These are phyloP conservation scores for Populus alba DNA, from an alignment of 345 rosid genomes.

Conservation along the genomic window DNA sequence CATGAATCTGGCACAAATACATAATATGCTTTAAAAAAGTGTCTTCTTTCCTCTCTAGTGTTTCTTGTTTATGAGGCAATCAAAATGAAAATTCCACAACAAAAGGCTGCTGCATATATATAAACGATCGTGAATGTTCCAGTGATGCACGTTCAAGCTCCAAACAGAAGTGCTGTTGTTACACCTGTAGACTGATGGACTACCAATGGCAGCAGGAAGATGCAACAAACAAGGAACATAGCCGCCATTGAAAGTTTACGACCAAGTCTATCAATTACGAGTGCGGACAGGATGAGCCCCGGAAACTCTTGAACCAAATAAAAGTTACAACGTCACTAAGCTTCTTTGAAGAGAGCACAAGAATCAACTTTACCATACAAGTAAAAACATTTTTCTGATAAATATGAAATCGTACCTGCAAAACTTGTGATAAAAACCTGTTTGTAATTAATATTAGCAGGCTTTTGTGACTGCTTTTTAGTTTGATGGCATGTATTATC, in stretches of 20 bases:
- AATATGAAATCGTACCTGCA: conserved; percentile 50
- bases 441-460: conserved; percentile 54
- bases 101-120: conserved; percentile 48
- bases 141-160: conserved; percentile 82
- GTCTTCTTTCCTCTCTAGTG: no score
- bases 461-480: conserved; percentile 20
- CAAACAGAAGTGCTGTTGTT: conserved; percentile 72
- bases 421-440: conserved; percentile 79
- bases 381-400: not conserved
- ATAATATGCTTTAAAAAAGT: not conserved
- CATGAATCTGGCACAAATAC: no score
- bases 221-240: conserved; percentile 69
- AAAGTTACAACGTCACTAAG: conserved; percentile 12
- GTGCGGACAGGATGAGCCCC: conserved; percentile 75
- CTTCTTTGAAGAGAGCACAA: not conserved
- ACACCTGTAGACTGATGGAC: conserved; percentile 53
- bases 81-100: conserved; percentile 1
- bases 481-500: conserved; percentile 37
- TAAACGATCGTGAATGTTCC: conserved; percentile 66
- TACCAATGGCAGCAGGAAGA: conserved; percentile 72
- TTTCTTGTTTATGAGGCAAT: not conserved
- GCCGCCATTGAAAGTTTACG: conserved; percentile 76
- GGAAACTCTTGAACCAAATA: conserved; percentile 38
- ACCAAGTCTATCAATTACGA: conserved; percentile 73
- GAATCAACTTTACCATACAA: not conserved